phyloP scores from a whole-genome alignment of 2,329 filamentous ascomycete species.

The Coniochaeta hoffmannii region DNA sequence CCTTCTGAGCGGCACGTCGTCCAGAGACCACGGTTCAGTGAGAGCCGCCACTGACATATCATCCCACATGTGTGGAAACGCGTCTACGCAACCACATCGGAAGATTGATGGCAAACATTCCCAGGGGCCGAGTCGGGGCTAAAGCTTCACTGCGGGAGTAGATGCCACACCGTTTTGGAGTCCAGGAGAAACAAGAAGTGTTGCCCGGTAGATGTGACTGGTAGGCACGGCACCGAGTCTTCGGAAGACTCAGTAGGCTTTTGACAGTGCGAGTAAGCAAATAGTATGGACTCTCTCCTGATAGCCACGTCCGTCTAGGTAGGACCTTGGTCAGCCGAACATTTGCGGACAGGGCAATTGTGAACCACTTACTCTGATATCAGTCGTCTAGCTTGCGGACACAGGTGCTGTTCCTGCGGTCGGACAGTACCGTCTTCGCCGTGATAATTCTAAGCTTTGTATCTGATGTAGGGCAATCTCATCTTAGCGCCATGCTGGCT shows the following conservation, averaged over 20 bases:
- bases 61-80: no score
- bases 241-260: not conserved
- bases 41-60: not conserved
- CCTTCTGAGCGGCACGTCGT: no score
- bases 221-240: not conserved
- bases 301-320: not conserved
- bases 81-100: not conserved
- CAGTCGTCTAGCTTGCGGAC: no score
- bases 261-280: not conserved
- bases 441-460: no score
- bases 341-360: not conserved
- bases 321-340: not conserved
- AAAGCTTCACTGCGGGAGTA: not conserved
- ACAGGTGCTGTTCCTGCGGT: no score
- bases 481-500: no score
- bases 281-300: not conserved
- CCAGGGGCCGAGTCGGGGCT: not conserved
- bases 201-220: not conserved
- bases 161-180: not conserved
- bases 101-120: not conserved
- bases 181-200: not conserved
- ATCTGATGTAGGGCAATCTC: no score
- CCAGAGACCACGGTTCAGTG: not conserved
- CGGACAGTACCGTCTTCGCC: no score
- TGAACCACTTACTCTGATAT: no score